Evolutionary conservation across 73 alveolate genomes (phyloP), one percentile per base, ranked within the genome.

Genomic region (Effrenium voratum): DNA sequence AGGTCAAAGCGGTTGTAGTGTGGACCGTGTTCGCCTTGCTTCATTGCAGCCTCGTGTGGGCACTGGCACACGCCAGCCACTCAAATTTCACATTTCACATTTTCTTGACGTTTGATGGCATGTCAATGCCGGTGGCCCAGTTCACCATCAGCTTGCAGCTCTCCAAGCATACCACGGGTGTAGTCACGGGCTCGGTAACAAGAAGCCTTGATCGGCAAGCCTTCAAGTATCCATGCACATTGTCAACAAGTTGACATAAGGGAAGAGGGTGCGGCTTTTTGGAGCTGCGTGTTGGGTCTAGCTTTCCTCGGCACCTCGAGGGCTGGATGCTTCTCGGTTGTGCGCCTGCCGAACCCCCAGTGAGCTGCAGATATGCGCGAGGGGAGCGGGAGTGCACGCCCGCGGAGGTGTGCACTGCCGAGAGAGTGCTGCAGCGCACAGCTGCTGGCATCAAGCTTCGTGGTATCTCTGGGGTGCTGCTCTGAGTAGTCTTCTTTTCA

Each of bases 1-100:
- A 85, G 93, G 93, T 85, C 36, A 59, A 43, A 15, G 60, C 81
- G 34, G 81, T 85, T 34, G 81, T 85, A 26, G 81, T 85, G 38
- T 85, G 93, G 93, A 85, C 93, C n/a, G n/a, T 85, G 59, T 85
- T 80, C 93, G 45, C 57, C 81, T 5, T 85, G 93, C 43, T 85
- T 5, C 93, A 85, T 45, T 57, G 59, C 26, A 44, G 93, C 93
- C 80, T 52, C n/a, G 81, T 85, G n/a, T 85, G 93, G 93, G 76
- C 80, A 43, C 80, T 85, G 36, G 93, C 93, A 40, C 93, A 85
- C 41, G 93, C 34, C 47, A 28, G 59, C 12, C 28, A 3, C 93
- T 43, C 79, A 85, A 63, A 63, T 19, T 13, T 30, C 44, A 19
- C 12, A 5, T 3, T 63, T 63, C 43, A n/a, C 79, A 24, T 30